These are phyloP conservation scores for Trichoderma sp. DNA, from an alignment of 2,329 filamentous ascomycete species.

Conservation along the genomic window DNA sequence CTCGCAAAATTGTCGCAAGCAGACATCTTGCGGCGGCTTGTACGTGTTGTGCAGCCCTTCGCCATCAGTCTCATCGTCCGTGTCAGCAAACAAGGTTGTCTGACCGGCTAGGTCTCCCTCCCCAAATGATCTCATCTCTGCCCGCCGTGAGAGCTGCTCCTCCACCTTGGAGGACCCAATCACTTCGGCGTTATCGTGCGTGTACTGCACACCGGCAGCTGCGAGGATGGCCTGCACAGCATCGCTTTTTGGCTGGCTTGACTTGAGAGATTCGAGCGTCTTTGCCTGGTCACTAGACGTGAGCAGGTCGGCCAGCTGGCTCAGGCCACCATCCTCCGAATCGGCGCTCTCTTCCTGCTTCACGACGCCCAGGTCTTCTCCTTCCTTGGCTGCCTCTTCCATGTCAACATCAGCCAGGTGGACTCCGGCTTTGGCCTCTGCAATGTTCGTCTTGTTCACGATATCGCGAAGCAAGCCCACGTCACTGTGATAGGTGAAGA, in stretches of 20 bases:
- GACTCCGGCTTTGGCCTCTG: slow-evolving; percentile 86
- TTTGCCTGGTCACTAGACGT: slow-evolving; percentile 51
- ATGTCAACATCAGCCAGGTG: slow-evolving; percentile 76
- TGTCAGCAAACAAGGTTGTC: slow-evolving; percentile 61
- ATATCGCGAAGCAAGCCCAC: slow-evolving; percentile 88
- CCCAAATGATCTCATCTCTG: slow-evolving; percentile 60
- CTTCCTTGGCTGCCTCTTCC: slow-evolving; percentile 60
- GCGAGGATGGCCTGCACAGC: slow-evolving; percentile 87
- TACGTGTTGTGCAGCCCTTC: slow-evolving; percentile 52
- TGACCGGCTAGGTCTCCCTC: slow-evolving; percentile 51
- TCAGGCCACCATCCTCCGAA: slow-evolving; percentile 67
- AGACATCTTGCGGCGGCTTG: slow-evolving; percentile 73
- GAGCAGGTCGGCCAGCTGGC: slow-evolving; percentile 65
- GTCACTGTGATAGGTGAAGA: slow-evolving; percentile 80
- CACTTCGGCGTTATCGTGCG: slow-evolving; percentile 94
- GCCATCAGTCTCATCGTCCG: slow-evolving; percentile 37
- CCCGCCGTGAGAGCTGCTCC: slow-evolving; percentile 75
- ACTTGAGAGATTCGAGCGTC: slow-evolving; percentile 40
- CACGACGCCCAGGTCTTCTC: slow-evolving; percentile 47
- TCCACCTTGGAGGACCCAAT: slow-evolving; percentile 93
- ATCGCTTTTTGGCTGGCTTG: slow-evolving; percentile 59
- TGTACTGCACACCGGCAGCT: slow-evolving; percentile 88
- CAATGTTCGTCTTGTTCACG: slow-evolving; percentile 97
- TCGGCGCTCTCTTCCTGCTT: slow-evolving; percentile 53
- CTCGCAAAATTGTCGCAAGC: slow-evolving; percentile 81